These are phyloP conservation scores for Trypanosomatidae sp. DNA, from an alignment of 208 protist species.

Conservation along the genomic window DNA sequence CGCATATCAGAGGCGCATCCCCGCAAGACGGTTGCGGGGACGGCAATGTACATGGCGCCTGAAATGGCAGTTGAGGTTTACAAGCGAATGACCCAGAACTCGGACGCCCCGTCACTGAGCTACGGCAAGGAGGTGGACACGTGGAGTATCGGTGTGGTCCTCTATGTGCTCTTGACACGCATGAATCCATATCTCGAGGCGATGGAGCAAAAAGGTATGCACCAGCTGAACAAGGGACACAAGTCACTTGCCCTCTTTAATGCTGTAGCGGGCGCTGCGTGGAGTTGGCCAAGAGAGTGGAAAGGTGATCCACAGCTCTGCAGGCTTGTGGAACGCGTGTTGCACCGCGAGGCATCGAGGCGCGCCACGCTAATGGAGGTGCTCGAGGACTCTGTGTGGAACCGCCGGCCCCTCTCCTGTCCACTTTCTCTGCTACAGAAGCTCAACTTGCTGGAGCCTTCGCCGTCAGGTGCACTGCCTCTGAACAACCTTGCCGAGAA, in stretches of 20 bases:
- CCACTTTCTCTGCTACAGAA: slow-evolving; percentile 80
- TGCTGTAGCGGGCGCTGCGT: slow-evolving; percentile 67
- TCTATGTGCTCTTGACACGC: slow-evolving; percentile 85
- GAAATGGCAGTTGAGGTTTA: slow-evolving; percentile 87
- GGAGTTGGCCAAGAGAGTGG: slow-evolving; percentile 78
- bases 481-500: slow-evolving; percentile 54
- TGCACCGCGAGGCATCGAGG: slow-evolving; percentile 44
- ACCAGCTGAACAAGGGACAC: slow-evolving; percentile 64
- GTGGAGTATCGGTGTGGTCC: slow-evolving; percentile 88
- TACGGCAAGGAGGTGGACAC: slow-evolving; percentile 90
- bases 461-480: slow-evolving; percentile 15
- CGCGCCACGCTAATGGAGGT: slow-evolving; percentile 74
- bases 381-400: slow-evolving; percentile 80
- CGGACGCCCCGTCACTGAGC: slow-evolving; percentile 49
- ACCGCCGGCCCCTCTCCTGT: slow-evolving; percentile 74
- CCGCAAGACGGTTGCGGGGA: slow-evolving; percentile 88
- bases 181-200: slow-evolving; percentile 86
- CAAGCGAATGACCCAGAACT: slow-evolving; percentile 72
- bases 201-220: slow-evolving; percentile 53
- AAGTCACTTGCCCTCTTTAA: slow-evolving; percentile 76
- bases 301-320: slow-evolving; percentile 59
- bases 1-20: slow-evolving; percentile 74
- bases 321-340: slow-evolving; percentile 63
- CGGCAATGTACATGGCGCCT: slow-evolving; percentile 92
- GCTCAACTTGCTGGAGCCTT: slow-evolving; percentile 64